A percentile compares a stretch with the other conserved stretches of the same genome.
These are phyloP conservation scores for Trichoderma simmonsii DNA, from an alignment of 2,329 filamentous ascomycete species.

Conservation along the genomic window DNA sequence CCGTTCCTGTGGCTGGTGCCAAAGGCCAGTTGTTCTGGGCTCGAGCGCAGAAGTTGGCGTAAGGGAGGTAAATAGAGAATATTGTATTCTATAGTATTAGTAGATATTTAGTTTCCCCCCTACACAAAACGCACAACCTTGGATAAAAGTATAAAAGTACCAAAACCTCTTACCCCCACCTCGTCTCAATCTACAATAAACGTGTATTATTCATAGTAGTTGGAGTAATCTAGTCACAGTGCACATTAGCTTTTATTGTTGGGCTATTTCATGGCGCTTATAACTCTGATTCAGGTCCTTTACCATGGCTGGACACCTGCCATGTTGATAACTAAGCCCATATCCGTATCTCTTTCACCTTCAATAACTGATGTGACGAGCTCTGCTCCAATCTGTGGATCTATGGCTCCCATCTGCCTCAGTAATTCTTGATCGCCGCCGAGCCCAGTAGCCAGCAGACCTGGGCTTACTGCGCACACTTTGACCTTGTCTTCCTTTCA, in stretches of 20 bases:
- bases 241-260: too few species aligned
- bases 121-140: too few species aligned
- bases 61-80: too few species aligned
- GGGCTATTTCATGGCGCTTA: too few species aligned
- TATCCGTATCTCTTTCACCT: not conserved
- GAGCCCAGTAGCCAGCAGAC: not conserved
- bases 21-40: not conserved
- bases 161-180: too few species aligned
- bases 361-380: not conserved
- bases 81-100: too few species aligned
- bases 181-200: too few species aligned
- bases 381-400: not conserved
- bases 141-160: too few species aligned
- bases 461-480: not conserved
- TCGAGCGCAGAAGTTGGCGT: not conserved
- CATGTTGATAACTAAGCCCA: not conserved
- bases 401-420: not conserved
- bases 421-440: not conserved
- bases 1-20: not conserved
- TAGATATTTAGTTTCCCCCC: too few species aligned
- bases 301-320: not conserved
- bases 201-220: too few species aligned
- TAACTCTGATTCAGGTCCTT: too few species aligned
- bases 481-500: not conserved
- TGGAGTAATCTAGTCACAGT: too few species aligned